These are phyloP conservation scores for Coniferiporia weirii DNA, from an alignment of 1,284 basidiomycete genomes.

Conservation along the genomic window DNA sequence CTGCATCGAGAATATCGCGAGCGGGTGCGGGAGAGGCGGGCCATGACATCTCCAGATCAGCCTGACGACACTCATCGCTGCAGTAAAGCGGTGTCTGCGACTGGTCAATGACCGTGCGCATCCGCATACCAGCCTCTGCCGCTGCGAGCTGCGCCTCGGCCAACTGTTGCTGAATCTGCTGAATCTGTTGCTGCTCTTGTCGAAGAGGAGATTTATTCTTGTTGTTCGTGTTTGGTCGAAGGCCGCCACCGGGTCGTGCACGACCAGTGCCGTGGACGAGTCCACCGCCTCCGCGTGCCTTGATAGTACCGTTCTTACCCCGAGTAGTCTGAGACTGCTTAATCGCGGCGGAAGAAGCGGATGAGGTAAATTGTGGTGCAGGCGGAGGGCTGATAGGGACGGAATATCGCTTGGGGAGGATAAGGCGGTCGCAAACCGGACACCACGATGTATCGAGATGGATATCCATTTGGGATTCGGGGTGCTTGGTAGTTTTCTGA, in stretches of 20 bases:
- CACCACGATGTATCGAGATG: slow-evolving; percentile 60
- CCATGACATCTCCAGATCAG: slow-evolving; percentile 28
- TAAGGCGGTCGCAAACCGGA: slow-evolving; percentile 65
- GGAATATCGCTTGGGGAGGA: slow-evolving; percentile 59
- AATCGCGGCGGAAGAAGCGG: slow-evolving; percentile 26
- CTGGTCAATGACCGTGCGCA: slow-evolving; percentile 68
- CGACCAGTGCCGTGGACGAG: slow-evolving; percentile 60
- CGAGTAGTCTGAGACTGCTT: slow-evolving; percentile 30
- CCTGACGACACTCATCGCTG: slow-evolving; percentile 59
- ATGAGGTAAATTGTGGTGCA: slow-evolving; percentile 30
- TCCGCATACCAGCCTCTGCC: slow-evolving; percentile 34
- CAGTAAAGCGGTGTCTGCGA: slow-evolving; percentile 72
- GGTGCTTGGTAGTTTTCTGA: not conserved
- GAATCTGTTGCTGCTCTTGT: slow-evolving; percentile 5
- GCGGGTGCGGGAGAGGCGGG: slow-evolving; percentile 33
- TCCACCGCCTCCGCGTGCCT: slow-evolving; percentile 37
- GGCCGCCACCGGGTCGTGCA: slow-evolving; percentile 47
- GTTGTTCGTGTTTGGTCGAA: slow-evolving; percentile 34
- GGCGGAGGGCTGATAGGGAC: slow-evolving; percentile 37
- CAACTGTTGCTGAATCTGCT: not conserved
- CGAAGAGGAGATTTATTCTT: slow-evolving; percentile 14
- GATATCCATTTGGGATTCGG: slow-evolving; percentile 39
- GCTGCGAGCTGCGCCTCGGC: slow-evolving; percentile 18
- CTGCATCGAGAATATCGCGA: slow-evolving; percentile 27
- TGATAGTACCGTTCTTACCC: slow-evolving; percentile 36